Evolutionary conservation across 495 filamentous ascomycete genomes (phyloP).

Genomic region (Immersiella caudata): DNA sequence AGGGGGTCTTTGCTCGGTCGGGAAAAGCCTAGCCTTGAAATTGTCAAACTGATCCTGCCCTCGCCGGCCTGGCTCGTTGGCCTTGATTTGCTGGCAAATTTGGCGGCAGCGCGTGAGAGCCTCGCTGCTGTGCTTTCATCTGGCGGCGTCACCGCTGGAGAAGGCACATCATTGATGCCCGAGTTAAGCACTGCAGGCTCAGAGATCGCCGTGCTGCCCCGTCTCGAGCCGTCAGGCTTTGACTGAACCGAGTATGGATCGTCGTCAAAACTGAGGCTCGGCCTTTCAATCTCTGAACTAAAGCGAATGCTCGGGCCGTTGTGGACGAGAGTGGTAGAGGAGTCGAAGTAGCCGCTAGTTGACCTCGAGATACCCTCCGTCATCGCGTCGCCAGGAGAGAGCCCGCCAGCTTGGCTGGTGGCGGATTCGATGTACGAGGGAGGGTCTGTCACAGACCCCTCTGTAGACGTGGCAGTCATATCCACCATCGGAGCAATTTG

Average conservation of each 20-base stretch:
- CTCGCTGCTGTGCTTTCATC: slow-evolving; percentile 56
- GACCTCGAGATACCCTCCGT: slow-evolving; percentile 35
- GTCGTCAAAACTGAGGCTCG: slow-evolving; percentile 41
- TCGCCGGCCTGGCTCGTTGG: slow-evolving; percentile 70
- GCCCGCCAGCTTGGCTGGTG: slow-evolving; percentile 1
- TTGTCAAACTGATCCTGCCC: slow-evolving; percentile 64
- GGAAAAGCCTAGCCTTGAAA: slow-evolving; percentile 63
- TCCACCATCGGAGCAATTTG: slow-evolving; percentile 86
- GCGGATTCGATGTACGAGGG: slow-evolving; percentile 59
- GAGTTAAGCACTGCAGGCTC: slow-evolving; percentile 48
- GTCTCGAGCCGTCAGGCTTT: slow-evolving; percentile 42
- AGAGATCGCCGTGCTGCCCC: slow-evolving; percentile 51
- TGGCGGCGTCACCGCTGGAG: slow-evolving; percentile 46
- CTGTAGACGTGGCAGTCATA: slow-evolving; percentile 58
- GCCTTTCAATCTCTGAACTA: slow-evolving; percentile 43
- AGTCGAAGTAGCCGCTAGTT: slow-evolving; percentile 50
- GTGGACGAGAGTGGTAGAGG: slow-evolving; percentile 32
- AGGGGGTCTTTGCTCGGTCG: slow-evolving; percentile 54
- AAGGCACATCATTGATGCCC: slow-evolving; percentile 37
- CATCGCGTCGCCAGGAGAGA: slow-evolving; percentile 10
- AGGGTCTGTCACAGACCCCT: slow-evolving; percentile 53
- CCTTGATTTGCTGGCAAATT: slow-evolving; percentile 63
- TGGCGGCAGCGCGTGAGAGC: slow-evolving; percentile 63
- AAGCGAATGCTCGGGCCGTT: slow-evolving; percentile 43
- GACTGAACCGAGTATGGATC: slow-evolving; percentile 36